These are phyloP conservation scores for Hypoxylon sp. DNA, from an alignment of 2,329 filamentous ascomycete species.

Conservation along the genomic window DNA sequence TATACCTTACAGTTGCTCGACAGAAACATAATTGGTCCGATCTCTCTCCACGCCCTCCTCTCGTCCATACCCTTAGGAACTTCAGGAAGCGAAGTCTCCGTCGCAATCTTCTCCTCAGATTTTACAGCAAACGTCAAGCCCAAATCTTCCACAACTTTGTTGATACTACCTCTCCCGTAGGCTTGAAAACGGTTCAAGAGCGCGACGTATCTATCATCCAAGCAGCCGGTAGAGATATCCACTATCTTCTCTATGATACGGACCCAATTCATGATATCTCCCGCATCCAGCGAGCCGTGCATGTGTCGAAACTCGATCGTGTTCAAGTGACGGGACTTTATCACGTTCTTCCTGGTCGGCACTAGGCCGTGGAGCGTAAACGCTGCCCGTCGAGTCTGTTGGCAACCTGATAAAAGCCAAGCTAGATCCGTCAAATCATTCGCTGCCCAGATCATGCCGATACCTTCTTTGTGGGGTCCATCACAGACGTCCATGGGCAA, in stretches of 20 bases:
- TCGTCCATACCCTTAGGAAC: not conserved
- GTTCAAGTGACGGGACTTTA: constrained; percentile 8
- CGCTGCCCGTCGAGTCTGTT: constrained; percentile 1
- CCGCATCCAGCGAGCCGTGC: constrained; percentile 22
- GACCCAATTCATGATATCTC: constrained; percentile 24
- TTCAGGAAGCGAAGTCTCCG: not conserved
- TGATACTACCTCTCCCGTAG: not conserved
- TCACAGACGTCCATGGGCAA: too few relatives aligned
- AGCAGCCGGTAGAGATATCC: not conserved
- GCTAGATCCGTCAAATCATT: constrained; percentile 8
- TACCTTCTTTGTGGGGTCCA: not conserved
- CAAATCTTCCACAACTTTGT: not conserved
- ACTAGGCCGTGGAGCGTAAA: constrained; percentile 7
- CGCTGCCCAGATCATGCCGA: constrained; percentile 11
- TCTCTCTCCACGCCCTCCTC: not conserved
- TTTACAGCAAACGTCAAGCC: not conserved
- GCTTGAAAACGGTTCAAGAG: not conserved
- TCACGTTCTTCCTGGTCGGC: not conserved
- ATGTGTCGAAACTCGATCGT: constrained; percentile 23
- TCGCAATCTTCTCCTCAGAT: not conserved
- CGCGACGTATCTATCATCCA: not conserved
- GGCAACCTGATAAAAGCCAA: constrained; percentile 16
- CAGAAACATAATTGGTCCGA: not conserved
- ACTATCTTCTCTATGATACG: constrained; percentile 9
- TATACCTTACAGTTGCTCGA: not conserved